Conservation (phyloP, 2,329 filamentous ascomycete genomes). For the Xylaria sp. region DNA sequence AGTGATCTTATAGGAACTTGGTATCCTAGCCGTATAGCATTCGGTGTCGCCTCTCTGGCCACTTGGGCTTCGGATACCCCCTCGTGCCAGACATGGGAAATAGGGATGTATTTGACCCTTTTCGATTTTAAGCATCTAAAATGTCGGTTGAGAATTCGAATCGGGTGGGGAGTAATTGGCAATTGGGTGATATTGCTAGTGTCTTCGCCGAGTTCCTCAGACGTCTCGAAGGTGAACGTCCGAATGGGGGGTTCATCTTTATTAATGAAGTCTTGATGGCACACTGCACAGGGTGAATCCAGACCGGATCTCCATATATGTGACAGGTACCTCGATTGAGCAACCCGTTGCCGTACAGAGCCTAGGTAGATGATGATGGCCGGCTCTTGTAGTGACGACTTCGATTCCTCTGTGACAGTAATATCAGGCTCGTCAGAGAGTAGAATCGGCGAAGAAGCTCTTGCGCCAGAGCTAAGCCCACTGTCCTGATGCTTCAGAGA, state of each 20-base stretch:
- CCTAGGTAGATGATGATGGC: constrained; percentile 28
- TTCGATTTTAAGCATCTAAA: constrained; percentile 29
- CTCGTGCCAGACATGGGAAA: constrained; percentile 34
- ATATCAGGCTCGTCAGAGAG: constrained; percentile 33
- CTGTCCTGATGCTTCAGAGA: constrained; percentile 24
- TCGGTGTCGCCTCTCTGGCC: constrained; percentile 10
- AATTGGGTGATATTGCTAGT: constrained; percentile 28
- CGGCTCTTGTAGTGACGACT: constrained; percentile 15
- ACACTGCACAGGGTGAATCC: constrained; percentile 27
- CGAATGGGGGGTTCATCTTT: constrained; percentile 29
- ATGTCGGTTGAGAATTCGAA: constrained; percentile 32
- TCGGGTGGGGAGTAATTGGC: constrained; percentile 29
- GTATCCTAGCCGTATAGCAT: constrained; percentile 25
- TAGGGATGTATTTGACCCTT: constrained; percentile 28
- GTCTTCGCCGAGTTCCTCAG: constrained; percentile 30
- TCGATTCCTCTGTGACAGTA: constrained; percentile 24
- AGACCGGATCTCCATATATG: constrained; percentile 30
- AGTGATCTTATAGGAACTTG: constrained; percentile 30
- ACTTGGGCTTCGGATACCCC: constrained; percentile 30
- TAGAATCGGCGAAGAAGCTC: constrained; percentile 29
- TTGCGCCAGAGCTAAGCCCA: constrained; percentile 26
- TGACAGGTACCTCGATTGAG: constrained; percentile 32
- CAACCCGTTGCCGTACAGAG: constrained; percentile 27
- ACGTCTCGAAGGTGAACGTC: constrained; percentile 29
- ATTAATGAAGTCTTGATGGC: constrained; percentile 19